Evolutionary conservation across 2,329 filamentous ascomycete genomes (phyloP).

Genomic region (Paracoccidioides brasiliensis): DNA sequence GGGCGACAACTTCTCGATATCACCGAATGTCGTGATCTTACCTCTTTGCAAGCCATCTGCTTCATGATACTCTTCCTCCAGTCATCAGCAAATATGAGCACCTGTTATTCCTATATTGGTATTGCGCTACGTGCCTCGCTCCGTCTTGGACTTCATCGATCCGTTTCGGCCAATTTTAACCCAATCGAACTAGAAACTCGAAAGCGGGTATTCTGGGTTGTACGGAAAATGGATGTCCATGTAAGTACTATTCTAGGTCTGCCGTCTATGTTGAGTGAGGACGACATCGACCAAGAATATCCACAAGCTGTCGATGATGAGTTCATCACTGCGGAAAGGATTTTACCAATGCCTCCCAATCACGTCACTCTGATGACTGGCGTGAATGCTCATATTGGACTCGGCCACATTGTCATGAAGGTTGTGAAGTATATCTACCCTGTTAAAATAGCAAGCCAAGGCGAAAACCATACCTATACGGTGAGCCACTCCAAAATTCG

Average conservation of each 20-base stretch:
- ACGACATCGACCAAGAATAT: conserved; percentile 39
- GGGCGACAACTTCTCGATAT: conserved; percentile 51
- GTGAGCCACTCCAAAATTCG: conserved; percentile 52
- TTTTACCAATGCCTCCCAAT: conserved; percentile 42
- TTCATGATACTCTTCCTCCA: conserved; percentile 76
- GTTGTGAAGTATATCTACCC: conserved; percentile 53
- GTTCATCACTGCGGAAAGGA: conserved; percentile 33
- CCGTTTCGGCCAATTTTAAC: conserved; percentile 54
- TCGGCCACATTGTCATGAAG: conserved; percentile 46
- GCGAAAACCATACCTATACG: conserved; percentile 43
- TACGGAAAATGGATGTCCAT: conserved; percentile 39
- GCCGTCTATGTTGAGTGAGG: conserved; percentile 36
- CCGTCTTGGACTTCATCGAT: conserved; percentile 64
- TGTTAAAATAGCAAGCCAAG: conserved; percentile 38
- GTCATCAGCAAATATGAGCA: conserved; percentile 62
- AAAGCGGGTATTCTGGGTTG: conserved; percentile 47
- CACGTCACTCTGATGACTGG: conserved; percentile 45
- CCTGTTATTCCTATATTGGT: conserved; percentile 68
- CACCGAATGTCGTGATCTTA: conserved; percentile 56
- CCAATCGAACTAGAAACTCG: conserved; percentile 61
- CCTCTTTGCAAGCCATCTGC: conserved; percentile 59
- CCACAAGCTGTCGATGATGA: conserved; percentile 35
- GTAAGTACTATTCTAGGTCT: conserved; percentile 38
- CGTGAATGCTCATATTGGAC: conserved; percentile 46
- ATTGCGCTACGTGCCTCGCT: conserved; percentile 65